Conservation (phyloP, 2,329 filamentous ascomycete genomes). For the Tolypocladium paradoxum region DNA sequence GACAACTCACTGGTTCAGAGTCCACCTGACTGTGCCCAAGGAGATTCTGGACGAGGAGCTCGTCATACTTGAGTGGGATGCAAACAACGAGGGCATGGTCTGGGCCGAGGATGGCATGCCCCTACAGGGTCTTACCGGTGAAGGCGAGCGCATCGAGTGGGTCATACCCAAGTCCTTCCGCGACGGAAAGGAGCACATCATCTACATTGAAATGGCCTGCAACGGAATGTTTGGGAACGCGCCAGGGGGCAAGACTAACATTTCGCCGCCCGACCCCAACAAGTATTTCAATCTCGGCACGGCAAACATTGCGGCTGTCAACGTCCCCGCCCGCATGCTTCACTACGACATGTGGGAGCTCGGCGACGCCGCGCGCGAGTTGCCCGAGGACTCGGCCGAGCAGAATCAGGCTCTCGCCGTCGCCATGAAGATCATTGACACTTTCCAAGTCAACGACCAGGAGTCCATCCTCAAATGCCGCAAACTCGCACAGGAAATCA, state of each 20-base stretch:
- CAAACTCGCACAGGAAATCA: slow-evolving; percentile 70
- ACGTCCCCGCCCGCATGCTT: slow-evolving; percentile 71
- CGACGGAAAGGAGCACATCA: slow-evolving; percentile 75
- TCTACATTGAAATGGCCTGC: slow-evolving; percentile 98
- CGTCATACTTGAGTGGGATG: slow-evolving; percentile 95
- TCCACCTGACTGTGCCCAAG: slow-evolving; percentile 66
- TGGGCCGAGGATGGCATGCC: slow-evolving; percentile 87
- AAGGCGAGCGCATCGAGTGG: slow-evolving; percentile 84
- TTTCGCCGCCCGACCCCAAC: slow-evolving; percentile 82
- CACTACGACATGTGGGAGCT: slow-evolving; percentile 96
- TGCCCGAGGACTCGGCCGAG: slow-evolving; percentile 79
- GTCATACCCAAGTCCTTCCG: slow-evolving; percentile 71
- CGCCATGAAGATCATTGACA: slow-evolving; percentile 80
- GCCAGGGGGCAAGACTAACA: slow-evolving; percentile 62
- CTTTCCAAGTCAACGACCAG: slow-evolving; percentile 71
- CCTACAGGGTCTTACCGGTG: slow-evolving; percentile 83
- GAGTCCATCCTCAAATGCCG: slow-evolving; percentile 70
- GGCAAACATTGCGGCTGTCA: slow-evolving; percentile 82
- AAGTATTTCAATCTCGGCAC: slow-evolving; percentile 64
- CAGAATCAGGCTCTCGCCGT: slow-evolving; percentile 76
- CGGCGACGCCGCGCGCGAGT: slow-evolving; percentile 81
- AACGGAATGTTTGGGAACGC: slow-evolving; percentile 98
- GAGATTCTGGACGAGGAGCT: slow-evolving; percentile 65
- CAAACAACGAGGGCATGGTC: slow-evolving; percentile 85
- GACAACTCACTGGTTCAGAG: slow-evolving; percentile 96